Percentiles rank a stretch among this genome's conserved stretches.
Conservation (phyloP, 2,329 filamentous ascomycete species). For the Alternaria metachromatica region DNA sequence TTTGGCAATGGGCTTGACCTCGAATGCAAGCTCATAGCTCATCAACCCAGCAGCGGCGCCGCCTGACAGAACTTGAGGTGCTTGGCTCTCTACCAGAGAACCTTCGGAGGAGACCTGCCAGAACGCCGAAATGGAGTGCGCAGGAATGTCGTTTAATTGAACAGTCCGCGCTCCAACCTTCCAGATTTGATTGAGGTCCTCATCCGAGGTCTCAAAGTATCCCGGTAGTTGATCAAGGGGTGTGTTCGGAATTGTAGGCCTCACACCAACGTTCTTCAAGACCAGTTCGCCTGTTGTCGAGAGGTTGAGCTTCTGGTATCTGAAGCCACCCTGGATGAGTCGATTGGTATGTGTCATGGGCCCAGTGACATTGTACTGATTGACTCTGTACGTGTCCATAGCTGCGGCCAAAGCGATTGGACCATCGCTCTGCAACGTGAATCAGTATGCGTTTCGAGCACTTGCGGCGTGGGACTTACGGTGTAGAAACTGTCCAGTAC, state of each 20-base stretch:
- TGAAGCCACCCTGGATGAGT: constrained; percentile 48
- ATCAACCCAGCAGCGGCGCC: not conserved
- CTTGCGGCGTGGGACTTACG: not conserved
- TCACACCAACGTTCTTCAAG: not conserved
- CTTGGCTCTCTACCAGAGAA: constrained; percentile 11
- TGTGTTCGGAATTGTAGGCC: not conserved
- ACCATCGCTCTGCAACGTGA: constrained; percentile 32
- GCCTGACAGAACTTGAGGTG: not conserved
- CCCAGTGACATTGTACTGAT: constrained; percentile 43
- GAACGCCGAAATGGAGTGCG: constrained; percentile 34
- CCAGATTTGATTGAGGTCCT: constrained; percentile 25
- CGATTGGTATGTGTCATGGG: constrained; percentile 34
- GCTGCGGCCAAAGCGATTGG: constrained; percentile 46
- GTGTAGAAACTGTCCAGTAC: not conserved
- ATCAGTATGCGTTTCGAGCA: not conserved
- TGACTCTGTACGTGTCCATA: constrained; percentile 49
- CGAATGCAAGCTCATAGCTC: not conserved
- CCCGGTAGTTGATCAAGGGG: not conserved
- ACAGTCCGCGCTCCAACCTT: constrained; percentile 39
- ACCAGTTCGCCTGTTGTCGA: constrained; percentile 21
- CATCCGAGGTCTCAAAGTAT: not conserved
- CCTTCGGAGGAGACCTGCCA: constrained; percentile 36
- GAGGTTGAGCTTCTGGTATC: constrained; percentile 50
- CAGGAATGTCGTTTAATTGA: constrained; percentile 40
- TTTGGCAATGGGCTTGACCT: not conserved